Percentiles rank a stretch among this genome's conserved stretches.
Conservation (phyloP, 768 basidiomycete species). For the Daedaleopsis sinensis region DNA sequence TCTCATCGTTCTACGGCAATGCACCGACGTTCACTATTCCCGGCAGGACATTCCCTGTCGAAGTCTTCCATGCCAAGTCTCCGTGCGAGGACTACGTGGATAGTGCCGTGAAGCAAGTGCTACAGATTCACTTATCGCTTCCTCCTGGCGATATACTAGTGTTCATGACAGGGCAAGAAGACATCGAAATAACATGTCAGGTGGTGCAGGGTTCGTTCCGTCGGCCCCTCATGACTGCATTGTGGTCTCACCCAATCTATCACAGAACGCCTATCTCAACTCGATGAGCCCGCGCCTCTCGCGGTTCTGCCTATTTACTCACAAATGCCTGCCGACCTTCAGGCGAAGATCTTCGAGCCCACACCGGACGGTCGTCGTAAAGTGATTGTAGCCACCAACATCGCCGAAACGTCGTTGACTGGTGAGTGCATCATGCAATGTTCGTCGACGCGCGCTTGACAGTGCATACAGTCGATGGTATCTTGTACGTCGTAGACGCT, state of each 20-base stretch:
- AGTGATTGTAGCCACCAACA: slow-evolving; percentile 98
- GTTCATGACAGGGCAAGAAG: slow-evolving; percentile 99
- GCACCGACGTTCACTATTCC: slow-evolving; percentile 95
- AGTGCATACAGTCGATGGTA: slow-evolving; percentile 80
- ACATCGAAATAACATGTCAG: slow-evolving; percentile 96
- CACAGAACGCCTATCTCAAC: slow-evolving; percentile 84
- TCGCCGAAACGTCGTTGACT: slow-evolving; percentile 96
- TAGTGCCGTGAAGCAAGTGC: slow-evolving; percentile 95
- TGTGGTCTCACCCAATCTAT: not conserved
- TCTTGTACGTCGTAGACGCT: slow-evolving; percentile 94
- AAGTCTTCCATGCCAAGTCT: slow-evolving; percentile 93
- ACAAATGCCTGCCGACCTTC: slow-evolving; percentile 98
- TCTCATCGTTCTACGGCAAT: slow-evolving; percentile 93
- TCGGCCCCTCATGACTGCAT: not conserved
- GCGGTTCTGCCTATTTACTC: slow-evolving; percentile 98
- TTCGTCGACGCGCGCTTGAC: not conserved
- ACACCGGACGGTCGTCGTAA: slow-evolving; percentile 94
- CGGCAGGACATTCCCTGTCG: slow-evolving; percentile 96
- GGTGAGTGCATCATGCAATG: slow-evolving; percentile 44
- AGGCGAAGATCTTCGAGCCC: slow-evolving; percentile 96
- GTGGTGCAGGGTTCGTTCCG: slow-evolving; percentile 76
- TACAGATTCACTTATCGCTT: slow-evolving; percentile 93
- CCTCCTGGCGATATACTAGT: slow-evolving; percentile 95
- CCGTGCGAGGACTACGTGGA: slow-evolving; percentile 99
- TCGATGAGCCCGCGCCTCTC: slow-evolving; percentile 87